Evolutionary conservation across 2,329 filamentous ascomycete species (phyloP), one percentile per base, ranked within the genome.

Genomic region (Colletotrichum limetticola): DNA sequence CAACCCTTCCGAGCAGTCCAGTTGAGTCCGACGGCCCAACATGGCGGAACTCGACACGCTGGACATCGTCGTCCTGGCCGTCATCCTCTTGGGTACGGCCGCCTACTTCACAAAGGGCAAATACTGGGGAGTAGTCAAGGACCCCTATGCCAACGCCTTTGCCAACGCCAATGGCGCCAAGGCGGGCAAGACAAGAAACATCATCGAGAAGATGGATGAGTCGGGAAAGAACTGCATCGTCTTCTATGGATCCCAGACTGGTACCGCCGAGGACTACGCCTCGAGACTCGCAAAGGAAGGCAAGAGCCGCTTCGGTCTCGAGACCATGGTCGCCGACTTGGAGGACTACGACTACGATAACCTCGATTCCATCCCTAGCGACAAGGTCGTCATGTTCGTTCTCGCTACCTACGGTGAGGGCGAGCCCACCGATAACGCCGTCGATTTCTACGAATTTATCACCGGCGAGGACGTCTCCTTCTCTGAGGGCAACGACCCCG

Each of bases 31-130:
- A 66, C 66, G 55, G 60, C 60, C 60, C 70, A 70, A 28, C 79
- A 98, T 99, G 97, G 95, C 96, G 77, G 94, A 98, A 89, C 91
- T 99, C 82, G 97, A 99, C 83, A 97, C 95, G 30, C 87, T 99
- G 86, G 97, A 99, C 89, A 89, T 98, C 78, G 84, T 98, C 79
- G 97, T 99, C 88, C 93, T 99, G 77, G 91, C 91, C 75, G 91
- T 91, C 71, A 92, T 99, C 78, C 89, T 98, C 68, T 83, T 97
- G 71, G 97, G 95, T 77, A 98, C 95, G 60, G 82, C 95, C 74
- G 97, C 96, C 80, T 99, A 98, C 86, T 97, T 99, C 85, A 98
- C 97, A 77, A 99, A 99, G 83, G 97, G 97, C 79, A 97, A 93
- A 76, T 92, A 97, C 83, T 99, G 95, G 95, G 95, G 90, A 32